Base-by-base conservation (phyloP, 345 rosid genomes). In the Citrus glauca region DNA sequence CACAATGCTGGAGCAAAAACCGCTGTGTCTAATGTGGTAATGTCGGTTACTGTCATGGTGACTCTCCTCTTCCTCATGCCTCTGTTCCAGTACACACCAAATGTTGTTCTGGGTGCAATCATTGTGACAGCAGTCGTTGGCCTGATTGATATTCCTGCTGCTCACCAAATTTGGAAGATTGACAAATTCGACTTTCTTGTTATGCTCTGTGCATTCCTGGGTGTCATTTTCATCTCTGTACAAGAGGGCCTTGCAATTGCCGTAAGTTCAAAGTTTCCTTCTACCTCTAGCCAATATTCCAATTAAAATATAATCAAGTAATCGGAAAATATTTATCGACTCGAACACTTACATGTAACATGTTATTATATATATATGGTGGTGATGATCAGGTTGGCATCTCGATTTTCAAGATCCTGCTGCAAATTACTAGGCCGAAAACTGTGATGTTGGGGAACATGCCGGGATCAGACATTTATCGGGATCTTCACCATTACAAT, bases 21-120 rank as follows among this genome's bases (percentile, higher is more conserved):
- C 22, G 98, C 97, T 1, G 95, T 91, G 37, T 96, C 99, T 25
- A 96, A 96, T 86, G 82, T 96, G 13, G 82, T 96, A 4, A 96
- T 96, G 99, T 93, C 98, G 1, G 85, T 91, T 53, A 94, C 99
- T 0, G 95, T 96, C 7, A 96, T 96, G 99, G 97, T 96, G 56
- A 85, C 99, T 0, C 91, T 96, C 2, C 95, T 96, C 55, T 91
- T 96, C 82, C 85, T 96, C 32, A 92, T 96, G 98, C 99, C 99
- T 0, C 87, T 96, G 27, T 96, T 96, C 81, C 94, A 90, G 60
- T 96, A 93, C 91, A 96, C 99, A 6, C 99, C 99, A 4, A 92
- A 94, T 63, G 91, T 96, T 1, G 97, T 94, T 17, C 81, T 96
- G 42, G 99, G 95, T 7, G 97, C 98, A 7, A 96, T 96, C 83